Evolutionary conservation across 208 protist species (phyloP), one percentile per base, ranked within the genome.

Genomic region (Acanthamoeba divionensis): DNA sequence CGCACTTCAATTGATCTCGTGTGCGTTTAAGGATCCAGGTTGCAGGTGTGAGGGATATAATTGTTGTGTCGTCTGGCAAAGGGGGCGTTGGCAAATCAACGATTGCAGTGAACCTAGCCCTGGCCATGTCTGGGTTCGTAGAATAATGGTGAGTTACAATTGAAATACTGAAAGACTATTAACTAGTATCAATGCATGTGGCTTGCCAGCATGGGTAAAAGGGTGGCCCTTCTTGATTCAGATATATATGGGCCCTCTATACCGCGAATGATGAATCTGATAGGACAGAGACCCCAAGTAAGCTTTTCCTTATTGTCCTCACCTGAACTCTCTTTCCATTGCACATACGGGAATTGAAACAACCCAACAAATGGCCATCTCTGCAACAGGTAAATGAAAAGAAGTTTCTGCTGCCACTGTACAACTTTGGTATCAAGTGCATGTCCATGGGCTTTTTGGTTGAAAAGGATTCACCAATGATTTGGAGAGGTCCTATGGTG

Each of bases 371-470:
- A 13, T 29, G 36, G 48, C 50, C 29, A 38, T 75, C 66, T 24
- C 10, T 21, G 50, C 7, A 33, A 31, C 47, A 82, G 71, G 71
- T 44, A 10, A 89, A 77, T 41, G 50, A 82, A 2, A 69, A 38
- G 7, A 36, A 88, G 10, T 60, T 71, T 24, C 26, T 88, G 50
- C 15, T 88, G 4, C 94, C 94, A 1, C 31, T 95, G 4, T 13
- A 15, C 24, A 96, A 96, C 91, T 94, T 95, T 71, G 94, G 94
- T 44, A 69, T 96, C 10, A 87, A 95, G 85, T 93, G 90, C 66
- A 96, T 96, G 94, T 95, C 93, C 21, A 96, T 96, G 94, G 95
- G 95, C 29, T 96, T 96, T 31, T 63, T 96, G 1, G 90, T 94
- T 0, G 86, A 91, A 2, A 69, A 83, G 41, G 91, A 90, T 6